Base-by-base conservation (phyloP, 768 basidiomycete genomes). In the Suillus plorans region DNA sequence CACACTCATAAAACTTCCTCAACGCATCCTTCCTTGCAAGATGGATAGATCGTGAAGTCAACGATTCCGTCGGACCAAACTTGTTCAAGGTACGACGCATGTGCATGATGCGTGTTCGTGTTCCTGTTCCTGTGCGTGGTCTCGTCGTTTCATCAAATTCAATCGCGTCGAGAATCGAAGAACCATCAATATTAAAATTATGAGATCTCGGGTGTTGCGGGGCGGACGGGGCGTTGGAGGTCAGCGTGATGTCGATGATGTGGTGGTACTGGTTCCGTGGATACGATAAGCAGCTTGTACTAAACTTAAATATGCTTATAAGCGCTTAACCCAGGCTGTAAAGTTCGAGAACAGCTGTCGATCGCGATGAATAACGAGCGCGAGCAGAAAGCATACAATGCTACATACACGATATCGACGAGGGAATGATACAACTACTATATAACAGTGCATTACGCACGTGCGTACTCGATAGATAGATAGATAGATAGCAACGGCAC, bases 1-100 rank as follows among this genome's bases (percentile, higher is more conserved):
- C 76, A 7, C 63, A 22, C 34, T 63, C 66, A 50, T 68, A 76
- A 47, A 65, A 68, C 65, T 68, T 69, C 28, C 66, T 47, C 41
- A 76, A 39, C 34, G 64, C 52, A 1, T 66, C 64, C 53, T 60
- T 68, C 64, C 70, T 69, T 56, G 64, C 67, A 42, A 69, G 65
- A 45, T 68, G 64, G 61, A 77, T 68, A 37, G 28, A 9, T 20
- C 62, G 37, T 8, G 62, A 31, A 20, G 53, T 57, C 1, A 63
- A 4, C n/a, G 62, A 59, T n/a, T 63, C 52, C 4, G 52, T 59
- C 14, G 62, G 62, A 59, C 62, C 41, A 34, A 55, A 34, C 5
- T n/a, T 55, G 53, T 55, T 28, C 18, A 37, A 60, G 18, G 62
- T 62, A 39, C 39, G 50, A 52, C 41, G 53, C 34, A 41, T 45